A percentile compares a stretch with the other conserved stretches of the same genome.
Conservation (phyloP, 163 green algal genomes). For the Coccomyxa subellipsoidea region DNA sequence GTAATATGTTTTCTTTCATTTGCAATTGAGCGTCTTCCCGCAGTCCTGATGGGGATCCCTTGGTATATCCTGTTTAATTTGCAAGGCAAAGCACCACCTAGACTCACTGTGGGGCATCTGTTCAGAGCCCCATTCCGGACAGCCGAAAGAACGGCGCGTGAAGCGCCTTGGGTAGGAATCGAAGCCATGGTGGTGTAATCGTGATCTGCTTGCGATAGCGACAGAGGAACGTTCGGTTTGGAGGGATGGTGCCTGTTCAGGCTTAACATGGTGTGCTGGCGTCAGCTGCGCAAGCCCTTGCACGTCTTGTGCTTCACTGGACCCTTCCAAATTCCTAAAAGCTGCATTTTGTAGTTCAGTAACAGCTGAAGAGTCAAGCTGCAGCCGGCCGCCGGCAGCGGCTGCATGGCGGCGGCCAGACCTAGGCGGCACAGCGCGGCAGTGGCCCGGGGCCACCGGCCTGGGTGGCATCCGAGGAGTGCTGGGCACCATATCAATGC, state of each 20-base stretch:
- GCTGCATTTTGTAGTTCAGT: too few relatives aligned
- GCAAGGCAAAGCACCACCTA: background rate
- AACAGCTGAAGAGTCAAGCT: too few relatives aligned
- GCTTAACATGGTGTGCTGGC: background rate
- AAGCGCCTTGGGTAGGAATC: conserved; percentile 3
- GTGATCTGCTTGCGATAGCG: background rate
- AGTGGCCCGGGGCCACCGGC: too few relatives aligned
- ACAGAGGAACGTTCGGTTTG: background rate
- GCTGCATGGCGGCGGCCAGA: too few relatives aligned
- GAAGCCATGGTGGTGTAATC: background rate
- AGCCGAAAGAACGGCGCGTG: background rate
- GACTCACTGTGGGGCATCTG: background rate
- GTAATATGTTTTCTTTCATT: background rate
- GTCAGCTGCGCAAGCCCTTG: too few relatives aligned
- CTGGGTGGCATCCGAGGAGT: too few relatives aligned
- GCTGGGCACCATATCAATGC: too few relatives aligned
- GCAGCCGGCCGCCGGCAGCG: too few relatives aligned
- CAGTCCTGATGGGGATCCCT: background rate
- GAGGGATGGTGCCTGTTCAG: background rate
- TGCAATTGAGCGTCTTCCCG: background rate
- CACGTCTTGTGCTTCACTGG: too few relatives aligned
- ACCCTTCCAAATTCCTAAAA: too few relatives aligned
- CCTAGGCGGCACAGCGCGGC: too few relatives aligned
- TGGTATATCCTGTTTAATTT: background rate
- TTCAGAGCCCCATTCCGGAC: background rate